phyloP scores from a whole-genome alignment of 2,329 filamentous ascomycete genomes.

The Monosporascus ibericus region DNA sequence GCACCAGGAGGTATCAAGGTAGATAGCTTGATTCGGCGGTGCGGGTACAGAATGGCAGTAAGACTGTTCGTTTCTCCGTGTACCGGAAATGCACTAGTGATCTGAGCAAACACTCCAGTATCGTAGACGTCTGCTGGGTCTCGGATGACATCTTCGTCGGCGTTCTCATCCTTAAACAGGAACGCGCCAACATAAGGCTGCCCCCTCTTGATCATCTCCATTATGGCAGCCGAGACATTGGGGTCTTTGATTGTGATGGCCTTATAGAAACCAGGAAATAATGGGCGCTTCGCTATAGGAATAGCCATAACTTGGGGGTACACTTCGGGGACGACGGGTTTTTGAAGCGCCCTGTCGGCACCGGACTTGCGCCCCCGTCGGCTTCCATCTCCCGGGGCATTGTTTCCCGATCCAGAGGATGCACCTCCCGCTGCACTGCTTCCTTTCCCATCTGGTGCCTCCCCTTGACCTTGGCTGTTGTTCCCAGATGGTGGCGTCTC shows the following conservation, averaged over 20 bases:
- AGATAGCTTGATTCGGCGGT: constrained; percentile 87
- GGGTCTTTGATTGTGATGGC: constrained; percentile 94
- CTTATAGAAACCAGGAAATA: constrained; percentile 98
- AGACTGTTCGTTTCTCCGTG: constrained; percentile 78
- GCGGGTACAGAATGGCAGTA: constrained; percentile 92
- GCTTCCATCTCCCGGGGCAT: constrained; percentile 57
- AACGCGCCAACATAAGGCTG: constrained; percentile 98
- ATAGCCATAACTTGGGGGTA: constrained; percentile 98
- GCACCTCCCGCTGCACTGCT: constrained; percentile 53
- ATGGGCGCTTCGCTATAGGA: constrained; percentile 83
- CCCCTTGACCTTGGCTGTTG: constrained; percentile 35
- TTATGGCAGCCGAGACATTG: constrained; percentile 84
- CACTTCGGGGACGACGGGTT: constrained; percentile 85
- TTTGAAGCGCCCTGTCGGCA: constrained; percentile 71
- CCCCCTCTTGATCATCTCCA: constrained; percentile 93
- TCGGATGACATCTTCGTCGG: constrained; percentile 89
- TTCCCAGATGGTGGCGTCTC: constrained; percentile 36
- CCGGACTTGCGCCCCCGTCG: constrained; percentile 65
- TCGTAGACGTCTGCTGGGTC: constrained; percentile 89
- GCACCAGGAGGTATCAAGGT: constrained; percentile 65
- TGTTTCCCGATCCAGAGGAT: constrained; percentile 45
- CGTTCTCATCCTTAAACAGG: constrained; percentile 91
- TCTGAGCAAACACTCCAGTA: constrained; percentile 93
- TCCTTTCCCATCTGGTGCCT: constrained; percentile 48
- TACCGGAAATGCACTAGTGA: constrained; percentile 92